Percentiles rank a stretch among this genome's conserved stretches.
These are phyloP conservation scores for Scenedesmus sp. DNA, from an alignment of 163 green algal species.

Conservation along the genomic window DNA sequence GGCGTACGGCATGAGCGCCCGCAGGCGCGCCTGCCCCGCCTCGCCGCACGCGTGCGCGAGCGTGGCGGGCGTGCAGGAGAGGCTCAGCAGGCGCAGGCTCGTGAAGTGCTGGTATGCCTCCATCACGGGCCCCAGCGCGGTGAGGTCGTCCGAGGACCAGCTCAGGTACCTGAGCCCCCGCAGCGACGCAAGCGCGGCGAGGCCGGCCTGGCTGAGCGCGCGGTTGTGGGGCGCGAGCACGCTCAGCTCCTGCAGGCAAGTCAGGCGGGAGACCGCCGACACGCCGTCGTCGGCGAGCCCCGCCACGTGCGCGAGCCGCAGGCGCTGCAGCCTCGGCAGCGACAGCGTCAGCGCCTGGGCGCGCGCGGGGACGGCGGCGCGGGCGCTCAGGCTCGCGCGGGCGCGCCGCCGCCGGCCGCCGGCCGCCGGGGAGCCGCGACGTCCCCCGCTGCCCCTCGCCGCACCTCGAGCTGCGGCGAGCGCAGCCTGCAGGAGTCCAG, in stretches of 20 bases:
- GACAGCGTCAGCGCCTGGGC: constrained; percentile 11
- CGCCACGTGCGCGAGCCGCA: constrained; percentile 24
- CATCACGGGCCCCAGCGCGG: constrained; percentile 17
- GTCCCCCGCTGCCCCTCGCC: no score
- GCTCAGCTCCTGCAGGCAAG: constrained; percentile 20
- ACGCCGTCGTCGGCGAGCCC: constrained; percentile 25
- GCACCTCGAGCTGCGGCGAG: constrained; percentile 25
- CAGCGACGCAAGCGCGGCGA: constrained; percentile 6
- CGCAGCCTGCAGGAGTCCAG: constrained; percentile 38
- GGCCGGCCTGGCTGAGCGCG: constrained; percentile 22
- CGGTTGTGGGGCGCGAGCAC: constrained; percentile 37
- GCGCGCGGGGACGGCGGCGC: no score
- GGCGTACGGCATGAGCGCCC: constrained; percentile 27
- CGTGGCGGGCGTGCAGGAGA: constrained; percentile 29
- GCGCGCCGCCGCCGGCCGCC: no score
- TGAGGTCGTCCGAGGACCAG: constrained; percentile 44
- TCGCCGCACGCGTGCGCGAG: constrained; percentile 26
- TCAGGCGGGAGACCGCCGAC: neutral
- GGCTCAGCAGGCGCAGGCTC: constrained; percentile 26
- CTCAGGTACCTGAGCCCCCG: constrained; percentile 31
- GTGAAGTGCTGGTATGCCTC: constrained; percentile 43
- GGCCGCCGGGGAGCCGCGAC: no score
- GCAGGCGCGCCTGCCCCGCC: neutral
- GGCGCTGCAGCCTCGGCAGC: constrained; percentile 5
- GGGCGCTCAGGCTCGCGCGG: no score